These are phyloP conservation scores for Colletotrichum sp. DNA, from an alignment of 2,329 filamentous ascomycete genomes.

Conservation along the genomic window DNA sequence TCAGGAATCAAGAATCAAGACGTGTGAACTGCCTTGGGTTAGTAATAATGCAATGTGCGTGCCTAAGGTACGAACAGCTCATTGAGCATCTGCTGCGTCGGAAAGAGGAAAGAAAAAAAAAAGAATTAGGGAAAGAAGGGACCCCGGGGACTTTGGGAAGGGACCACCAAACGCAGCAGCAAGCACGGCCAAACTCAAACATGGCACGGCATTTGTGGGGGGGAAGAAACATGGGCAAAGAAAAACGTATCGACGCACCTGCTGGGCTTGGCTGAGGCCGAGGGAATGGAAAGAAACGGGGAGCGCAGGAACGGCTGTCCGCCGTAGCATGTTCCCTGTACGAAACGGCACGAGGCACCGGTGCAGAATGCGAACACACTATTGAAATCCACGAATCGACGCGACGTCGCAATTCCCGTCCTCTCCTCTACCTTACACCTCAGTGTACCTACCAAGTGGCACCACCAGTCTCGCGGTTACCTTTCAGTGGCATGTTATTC, in stretches of 20 bases:
- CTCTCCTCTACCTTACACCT: not conserved
- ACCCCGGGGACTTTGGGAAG: not conserved
- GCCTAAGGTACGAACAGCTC: not conserved
- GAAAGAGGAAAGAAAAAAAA: not conserved
- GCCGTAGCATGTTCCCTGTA: slow-evolving; percentile 3
- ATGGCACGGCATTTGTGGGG: not conserved
- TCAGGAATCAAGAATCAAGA: not conserved
- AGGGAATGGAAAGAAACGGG: not conserved
- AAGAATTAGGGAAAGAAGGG: not conserved
- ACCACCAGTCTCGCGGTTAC: slow-evolving; percentile 9
- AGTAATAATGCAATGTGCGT: not conserved
- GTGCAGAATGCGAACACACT: not conserved
- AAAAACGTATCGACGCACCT: not conserved
- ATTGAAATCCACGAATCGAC: not conserved
- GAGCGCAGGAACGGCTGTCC: not conserved
- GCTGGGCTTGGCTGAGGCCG: not conserved
- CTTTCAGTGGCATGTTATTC: slow-evolving; percentile 7
- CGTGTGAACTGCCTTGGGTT: not conserved
- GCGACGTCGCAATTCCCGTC: not conserved
- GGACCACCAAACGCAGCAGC: not conserved
- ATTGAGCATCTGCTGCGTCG: not conserved
- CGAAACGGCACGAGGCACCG: not conserved
- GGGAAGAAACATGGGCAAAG: not conserved
- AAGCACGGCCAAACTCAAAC: not conserved
- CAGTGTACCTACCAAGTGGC: not conserved